Evolutionary conservation across 2,329 filamentous ascomycete genomes (phyloP).

Genomic region (Helotiales sp.): DNA sequence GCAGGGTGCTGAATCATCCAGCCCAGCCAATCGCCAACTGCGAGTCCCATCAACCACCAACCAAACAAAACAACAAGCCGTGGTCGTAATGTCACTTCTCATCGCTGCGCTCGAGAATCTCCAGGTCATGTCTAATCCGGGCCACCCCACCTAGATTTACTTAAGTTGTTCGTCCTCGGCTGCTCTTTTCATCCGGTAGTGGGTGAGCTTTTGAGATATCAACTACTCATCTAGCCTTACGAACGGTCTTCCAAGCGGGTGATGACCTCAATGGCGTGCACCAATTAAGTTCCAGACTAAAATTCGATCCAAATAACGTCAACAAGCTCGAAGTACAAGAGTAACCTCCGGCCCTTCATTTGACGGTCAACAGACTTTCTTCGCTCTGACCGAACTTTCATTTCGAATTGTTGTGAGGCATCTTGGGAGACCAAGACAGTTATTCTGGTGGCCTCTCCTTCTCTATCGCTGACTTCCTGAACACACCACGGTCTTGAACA

Average conservation of each 20-base stretch:
- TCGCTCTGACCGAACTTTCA: not conserved
- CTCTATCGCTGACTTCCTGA: not conserved
- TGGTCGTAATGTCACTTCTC: not conserved
- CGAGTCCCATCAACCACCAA: not conserved
- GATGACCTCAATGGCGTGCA: slow-evolving; percentile 9
- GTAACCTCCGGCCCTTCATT: no score
- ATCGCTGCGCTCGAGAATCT: not conserved
- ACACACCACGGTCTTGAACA: slow-evolving; percentile 1
- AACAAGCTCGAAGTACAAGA: not conserved
- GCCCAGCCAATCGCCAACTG: not conserved
- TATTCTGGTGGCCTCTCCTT: not conserved
- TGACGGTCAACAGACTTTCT: no score
- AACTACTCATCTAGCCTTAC: not conserved
- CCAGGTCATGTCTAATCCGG: not conserved
- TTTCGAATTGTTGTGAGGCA: not conserved
- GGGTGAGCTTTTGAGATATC: not conserved
- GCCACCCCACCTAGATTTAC: not conserved
- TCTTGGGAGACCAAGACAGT: not conserved
- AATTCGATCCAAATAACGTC: no score
- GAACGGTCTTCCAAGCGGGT: not conserved
- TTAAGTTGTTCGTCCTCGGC: not conserved
- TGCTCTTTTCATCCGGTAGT: not conserved
- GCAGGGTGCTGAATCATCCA: slow-evolving; percentile 6
- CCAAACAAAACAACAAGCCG: not conserved
- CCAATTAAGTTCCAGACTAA: slow-evolving; percentile 2